Conservation (phyloP, 805 yeast genomes). For the Lachancea thermotolerans region DNA sequence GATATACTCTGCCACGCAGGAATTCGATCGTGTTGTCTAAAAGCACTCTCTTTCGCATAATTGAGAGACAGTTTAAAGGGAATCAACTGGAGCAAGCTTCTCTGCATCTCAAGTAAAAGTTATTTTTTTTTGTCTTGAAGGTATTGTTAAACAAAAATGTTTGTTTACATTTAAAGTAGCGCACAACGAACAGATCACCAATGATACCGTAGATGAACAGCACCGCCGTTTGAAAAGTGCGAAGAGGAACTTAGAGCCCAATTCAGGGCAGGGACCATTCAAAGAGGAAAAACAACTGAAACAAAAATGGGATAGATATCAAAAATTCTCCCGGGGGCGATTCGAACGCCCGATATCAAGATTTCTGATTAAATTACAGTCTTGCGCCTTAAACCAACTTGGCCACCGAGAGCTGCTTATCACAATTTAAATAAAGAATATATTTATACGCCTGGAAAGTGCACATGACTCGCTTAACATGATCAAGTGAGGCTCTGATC, state of each 20-base stretch:
- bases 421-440: too few relatives aligned
- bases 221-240: too few relatives aligned
- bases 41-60: slow-evolving; percentile 29
- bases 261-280: too few relatives aligned
- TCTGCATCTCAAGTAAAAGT: too few relatives aligned
- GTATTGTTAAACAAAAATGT: background rate
- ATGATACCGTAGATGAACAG: too few relatives aligned
- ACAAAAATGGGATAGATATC: slow-evolving; percentile 2
- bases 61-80: background rate
- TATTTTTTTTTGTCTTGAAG: background rate
- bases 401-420: slow-evolving; percentile 35
- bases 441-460: too few relatives aligned
- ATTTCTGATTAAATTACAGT: slow-evolving; percentile 36
- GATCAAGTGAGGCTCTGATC: too few relatives aligned
- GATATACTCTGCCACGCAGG: slow-evolving; percentile 59
- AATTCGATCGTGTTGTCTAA: slow-evolving; percentile 34
- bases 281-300: too few relatives aligned
- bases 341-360: slow-evolving; percentile 46
- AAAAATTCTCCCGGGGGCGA: slow-evolving; percentile 42
- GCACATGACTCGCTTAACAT: too few relatives aligned
- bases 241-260: too few relatives aligned
- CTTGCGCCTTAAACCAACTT: slow-evolving; percentile 42
- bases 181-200: too few relatives aligned
- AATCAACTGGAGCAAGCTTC: too few relatives aligned
- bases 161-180: background rate